Evolutionary conservation across 2,329 filamentous ascomycete species (phyloP), one percentile per base, ranked within the genome.

Genomic region (Neonectria hederae): DNA sequence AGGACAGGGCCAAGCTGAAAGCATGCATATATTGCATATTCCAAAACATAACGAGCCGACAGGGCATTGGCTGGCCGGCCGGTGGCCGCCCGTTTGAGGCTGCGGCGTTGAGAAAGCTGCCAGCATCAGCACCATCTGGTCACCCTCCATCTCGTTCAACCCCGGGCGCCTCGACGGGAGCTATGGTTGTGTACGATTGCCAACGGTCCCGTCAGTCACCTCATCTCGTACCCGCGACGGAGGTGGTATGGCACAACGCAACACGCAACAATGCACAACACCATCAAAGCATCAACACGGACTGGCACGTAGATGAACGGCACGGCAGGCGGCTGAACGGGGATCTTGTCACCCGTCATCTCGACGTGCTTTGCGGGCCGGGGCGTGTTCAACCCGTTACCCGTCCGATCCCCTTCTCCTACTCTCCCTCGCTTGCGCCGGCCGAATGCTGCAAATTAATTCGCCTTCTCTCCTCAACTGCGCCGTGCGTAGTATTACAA

Each of bases 391-490:
- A 28, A 68, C 49, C 69, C 67, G 58, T 65, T 22, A 7, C 21
- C 11, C 43, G 22, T 46, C 43, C 43, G 21, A 22, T 26, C 43
- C 13, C 48, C 19, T 11, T 21, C 48, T 51, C 26, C 63, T 46
- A 58, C 42, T 60, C 51, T 42, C 38, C 58, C 66, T 74, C 72
- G 72, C 72, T 73, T 74, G 65, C 60, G 68, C 67, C 59, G 61
- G 65, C 61, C 62, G 67, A 55, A 56, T 54, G 51, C 61, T 68
- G 65, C 65, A 68, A 74, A 72, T 74, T 72, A 67, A 69, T 69
- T 66, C 65, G 59, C 70, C 68, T 66, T 66, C 61, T 68, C 62
- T 53, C 48, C 19, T 51, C 45, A 45, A 43, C 69, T 65, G 66
- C 19, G 69, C 65, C 64, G 67, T 65, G 64, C 21, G 67, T 62